phyloP scores from a whole-genome alignment of 2,329 filamentous ascomycete genomes.

The Trichoderma sp. region DNA sequence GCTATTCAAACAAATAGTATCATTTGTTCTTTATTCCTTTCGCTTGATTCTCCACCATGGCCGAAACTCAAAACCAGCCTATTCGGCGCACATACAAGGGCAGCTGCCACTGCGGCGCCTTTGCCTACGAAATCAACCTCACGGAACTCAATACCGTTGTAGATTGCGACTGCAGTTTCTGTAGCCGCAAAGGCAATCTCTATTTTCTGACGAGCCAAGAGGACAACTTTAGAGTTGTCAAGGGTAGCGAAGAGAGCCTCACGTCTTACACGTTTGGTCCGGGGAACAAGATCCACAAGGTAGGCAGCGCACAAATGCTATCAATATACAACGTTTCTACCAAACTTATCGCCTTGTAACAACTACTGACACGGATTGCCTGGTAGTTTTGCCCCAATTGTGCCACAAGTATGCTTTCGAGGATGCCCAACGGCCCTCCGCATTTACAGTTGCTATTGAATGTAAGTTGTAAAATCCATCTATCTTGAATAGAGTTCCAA shows the following conservation, averaged over 20 bases:
- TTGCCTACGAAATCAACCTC: conserved; percentile 53
- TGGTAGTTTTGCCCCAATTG: conserved; percentile 55
- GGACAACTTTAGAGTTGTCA: conserved; percentile 45
- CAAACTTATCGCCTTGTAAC: too few relatives aligned
- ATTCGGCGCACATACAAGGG: conserved; percentile 51
- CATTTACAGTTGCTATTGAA: conserved; percentile 23
- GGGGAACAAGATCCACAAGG: conserved; percentile 46
- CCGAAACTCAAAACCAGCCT: neutral
- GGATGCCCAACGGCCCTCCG: neutral
- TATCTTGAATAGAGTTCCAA: neutral
- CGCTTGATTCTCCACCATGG: neutral
- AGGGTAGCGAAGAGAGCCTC: conserved; percentile 46
- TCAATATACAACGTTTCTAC: neutral
- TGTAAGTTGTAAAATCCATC: conserved; percentile 2
- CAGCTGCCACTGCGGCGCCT: conserved; percentile 60
- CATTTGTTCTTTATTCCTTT: too few relatives aligned
- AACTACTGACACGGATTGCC: neutral
- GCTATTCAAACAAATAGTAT: too few relatives aligned
- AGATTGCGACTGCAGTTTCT: conserved; percentile 70
- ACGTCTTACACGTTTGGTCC: conserved; percentile 48
- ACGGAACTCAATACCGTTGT: conserved; percentile 59
- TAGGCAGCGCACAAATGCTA: conserved; percentile 24
- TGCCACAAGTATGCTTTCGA: conserved; percentile 46
- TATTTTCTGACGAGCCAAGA: conserved; percentile 35
- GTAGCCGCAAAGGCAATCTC: conserved; percentile 52